Conservation (phyloP, 192 early-diverging fungal genomes). For the Fimicolochytrium jonesii region DNA sequence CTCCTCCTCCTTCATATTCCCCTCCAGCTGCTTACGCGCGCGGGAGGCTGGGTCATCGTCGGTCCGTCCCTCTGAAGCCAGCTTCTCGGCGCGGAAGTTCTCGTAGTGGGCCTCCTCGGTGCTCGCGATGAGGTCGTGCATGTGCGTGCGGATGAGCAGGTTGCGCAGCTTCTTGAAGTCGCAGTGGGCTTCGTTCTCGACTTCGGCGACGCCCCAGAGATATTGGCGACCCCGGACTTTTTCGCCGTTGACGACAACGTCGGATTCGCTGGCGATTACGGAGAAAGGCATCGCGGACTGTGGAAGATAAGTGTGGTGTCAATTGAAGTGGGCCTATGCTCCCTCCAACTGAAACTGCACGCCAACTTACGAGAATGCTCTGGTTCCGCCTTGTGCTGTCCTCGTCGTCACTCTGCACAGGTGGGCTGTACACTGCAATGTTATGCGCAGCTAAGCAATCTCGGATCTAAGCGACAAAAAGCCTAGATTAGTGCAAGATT, state of each 20-base stretch:
- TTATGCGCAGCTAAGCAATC: constrained; percentile 89
- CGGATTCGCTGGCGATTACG: constrained; percentile 86
- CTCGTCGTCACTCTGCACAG: constrained; percentile 84
- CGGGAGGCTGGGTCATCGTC: constrained; percentile 77
- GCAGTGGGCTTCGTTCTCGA: constrained; percentile 98
- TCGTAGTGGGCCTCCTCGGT: constrained; percentile 98
- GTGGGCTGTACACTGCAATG: constrained; percentile 88
- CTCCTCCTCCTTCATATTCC: constrained; percentile 98
- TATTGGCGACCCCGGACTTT: constrained; percentile 94
- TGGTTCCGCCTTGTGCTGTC: constrained; percentile 66
- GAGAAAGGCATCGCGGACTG: constrained; percentile 90
- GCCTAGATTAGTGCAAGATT: not conserved
- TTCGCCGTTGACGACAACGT: constrained; percentile 83
- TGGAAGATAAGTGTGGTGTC: not conserved
- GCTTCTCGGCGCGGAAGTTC: constrained; percentile 78
- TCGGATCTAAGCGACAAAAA: constrained; percentile 74
- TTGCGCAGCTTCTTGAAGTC: constrained; percentile 97
- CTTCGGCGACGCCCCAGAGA: constrained; percentile 98
- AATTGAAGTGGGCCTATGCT: not conserved
- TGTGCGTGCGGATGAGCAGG: constrained; percentile 94
- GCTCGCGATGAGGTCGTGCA: constrained; percentile 90
- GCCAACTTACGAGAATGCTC: constrained; percentile 62
- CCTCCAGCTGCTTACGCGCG: constrained; percentile 62
- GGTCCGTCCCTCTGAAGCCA: constrained; percentile 65
- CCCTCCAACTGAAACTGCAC: too few species aligned